These are phyloP conservation scores for Cenchrus purpureus DNA, from an alignment of 176 grass and related monocot genomes.

Conservation along the genomic window DNA sequence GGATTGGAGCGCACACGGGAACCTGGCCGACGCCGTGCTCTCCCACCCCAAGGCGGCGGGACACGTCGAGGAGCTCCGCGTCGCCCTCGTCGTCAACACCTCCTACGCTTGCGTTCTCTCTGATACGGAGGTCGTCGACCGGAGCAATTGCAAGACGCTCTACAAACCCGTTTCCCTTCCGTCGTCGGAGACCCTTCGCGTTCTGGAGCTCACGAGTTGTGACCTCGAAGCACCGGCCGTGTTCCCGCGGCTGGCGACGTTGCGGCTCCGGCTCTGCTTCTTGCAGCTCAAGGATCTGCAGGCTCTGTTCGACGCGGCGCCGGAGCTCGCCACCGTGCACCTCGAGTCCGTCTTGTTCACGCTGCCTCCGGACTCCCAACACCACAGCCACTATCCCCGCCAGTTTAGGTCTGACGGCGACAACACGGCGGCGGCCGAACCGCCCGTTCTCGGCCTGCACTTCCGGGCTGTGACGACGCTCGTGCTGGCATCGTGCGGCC, in stretches of 20 bases:
- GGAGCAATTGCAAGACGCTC: too few relatives aligned
- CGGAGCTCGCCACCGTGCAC: not conserved
- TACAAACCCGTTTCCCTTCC: not conserved
- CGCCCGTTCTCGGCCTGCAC: not conserved
- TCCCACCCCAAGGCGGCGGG: not conserved
- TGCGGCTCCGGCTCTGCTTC: not conserved
- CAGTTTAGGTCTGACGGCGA: too few relatives aligned
- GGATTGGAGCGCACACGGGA: rapidly evolving
- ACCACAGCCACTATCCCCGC: too few relatives aligned
- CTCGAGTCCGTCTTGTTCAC: not conserved
- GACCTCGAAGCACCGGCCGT: not conserved
- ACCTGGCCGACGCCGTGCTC: not conserved
- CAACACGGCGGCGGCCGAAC: not conserved
- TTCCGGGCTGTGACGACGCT: not conserved
- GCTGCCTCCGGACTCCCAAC: too few relatives aligned
- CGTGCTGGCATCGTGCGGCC: not conserved
- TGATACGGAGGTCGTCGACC: too few relatives aligned
- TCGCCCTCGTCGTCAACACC: not conserved
- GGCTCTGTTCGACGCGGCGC: not conserved
- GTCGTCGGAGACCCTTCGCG: not conserved
- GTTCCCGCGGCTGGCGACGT: not conserved
- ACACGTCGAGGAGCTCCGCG: not conserved
- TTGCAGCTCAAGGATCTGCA: not conserved
- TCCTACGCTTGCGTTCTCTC: too few relatives aligned
- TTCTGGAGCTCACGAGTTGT: not conserved